Evolutionary conservation across 208 protist genomes (phyloP).

Genomic region (Wallacemonas sp.): DNA sequence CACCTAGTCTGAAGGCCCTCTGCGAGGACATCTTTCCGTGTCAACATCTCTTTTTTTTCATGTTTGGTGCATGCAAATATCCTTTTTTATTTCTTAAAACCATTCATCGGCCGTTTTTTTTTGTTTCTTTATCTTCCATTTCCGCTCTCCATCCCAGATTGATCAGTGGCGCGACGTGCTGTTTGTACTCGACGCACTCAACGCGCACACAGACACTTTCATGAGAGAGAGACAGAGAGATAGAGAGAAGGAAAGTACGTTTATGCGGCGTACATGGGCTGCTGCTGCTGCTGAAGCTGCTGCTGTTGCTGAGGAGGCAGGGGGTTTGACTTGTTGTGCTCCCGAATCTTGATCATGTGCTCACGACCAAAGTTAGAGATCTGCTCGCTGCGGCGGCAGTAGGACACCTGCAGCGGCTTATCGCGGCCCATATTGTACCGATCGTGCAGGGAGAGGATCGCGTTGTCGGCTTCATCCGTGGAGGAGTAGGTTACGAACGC

Average conservation of each 20-base stretch:
- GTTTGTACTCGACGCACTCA: no score
- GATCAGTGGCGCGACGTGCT: neutral
- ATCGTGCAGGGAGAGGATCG: slow-evolving; percentile 68
- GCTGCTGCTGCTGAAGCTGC: slow-evolving; percentile 3
- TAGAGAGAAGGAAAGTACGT: neutral
- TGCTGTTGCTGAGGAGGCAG: slow-evolving; percentile 39
- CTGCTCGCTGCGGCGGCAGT: slow-evolving; percentile 58
- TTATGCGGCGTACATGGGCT: slow-evolving; percentile 5
- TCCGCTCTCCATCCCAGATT: no score
- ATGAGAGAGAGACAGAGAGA: neutral
- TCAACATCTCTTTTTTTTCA: no score
- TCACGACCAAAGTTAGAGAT: slow-evolving; percentile 67
- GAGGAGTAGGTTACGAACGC: slow-evolving; percentile 74
- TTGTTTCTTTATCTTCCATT: no score
- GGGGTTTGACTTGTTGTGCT: slow-evolving; percentile 66
- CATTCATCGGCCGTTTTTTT: no score
- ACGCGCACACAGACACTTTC: neutral
- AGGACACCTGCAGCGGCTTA: slow-evolving; percentile 78
- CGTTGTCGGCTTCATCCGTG: slow-evolving; percentile 74
- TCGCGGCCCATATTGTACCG: slow-evolving; percentile 78
- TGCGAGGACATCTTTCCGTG: no score
- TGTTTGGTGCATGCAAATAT: no score
- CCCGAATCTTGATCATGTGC: slow-evolving; percentile 58
- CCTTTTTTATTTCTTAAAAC: no score
- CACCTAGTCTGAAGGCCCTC: no score